Percentiles rank a stretch among this genome's conserved stretches.
These are phyloP conservation scores for Parsonsia alboflavescens DNA, from an alignment of 257 asterid species.

Conservation along the genomic window DNA sequence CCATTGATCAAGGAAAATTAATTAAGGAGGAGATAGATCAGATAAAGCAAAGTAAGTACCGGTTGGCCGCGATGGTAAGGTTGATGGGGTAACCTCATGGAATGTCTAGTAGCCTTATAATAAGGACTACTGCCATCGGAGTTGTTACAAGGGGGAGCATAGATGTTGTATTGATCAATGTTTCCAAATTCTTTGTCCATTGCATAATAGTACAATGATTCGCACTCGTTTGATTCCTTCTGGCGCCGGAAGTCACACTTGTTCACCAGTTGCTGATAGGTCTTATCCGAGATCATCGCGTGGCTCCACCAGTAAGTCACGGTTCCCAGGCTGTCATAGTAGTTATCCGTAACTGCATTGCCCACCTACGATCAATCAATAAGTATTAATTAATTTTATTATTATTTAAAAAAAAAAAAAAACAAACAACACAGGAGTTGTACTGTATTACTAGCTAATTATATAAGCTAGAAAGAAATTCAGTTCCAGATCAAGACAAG, in stretches of 20 bases:
- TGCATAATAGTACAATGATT: conserved; percentile 74
- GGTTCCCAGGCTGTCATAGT: conserved; percentile 90
- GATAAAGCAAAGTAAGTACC: conserved; percentile 16
- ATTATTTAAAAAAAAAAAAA: not conserved
- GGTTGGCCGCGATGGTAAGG: conserved; percentile 31
- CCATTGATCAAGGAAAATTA: not conserved
- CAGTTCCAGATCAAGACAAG: not conserved
- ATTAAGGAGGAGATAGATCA: not conserved
- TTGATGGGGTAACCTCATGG: conserved; percentile 69
- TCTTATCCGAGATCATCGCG: conserved; percentile 94
- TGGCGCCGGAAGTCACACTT: conserved; percentile 66
- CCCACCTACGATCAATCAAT: conserved; percentile 57
- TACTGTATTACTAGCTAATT: not conserved
- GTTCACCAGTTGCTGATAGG: conserved; percentile 65
- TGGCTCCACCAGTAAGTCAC: conserved; percentile 99
- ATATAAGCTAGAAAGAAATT: too few species aligned
- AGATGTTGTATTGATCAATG: conserved; percentile 93
- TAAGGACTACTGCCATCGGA: conserved; percentile 42
- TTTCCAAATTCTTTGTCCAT: conserved; percentile 93
- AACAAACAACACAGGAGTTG: not conserved
- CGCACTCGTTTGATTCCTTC: conserved; percentile 76
- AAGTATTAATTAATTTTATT: too few species aligned
- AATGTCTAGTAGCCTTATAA: conserved; percentile 39
- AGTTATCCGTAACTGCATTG: conserved; percentile 85
- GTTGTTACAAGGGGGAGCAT: conserved; percentile 74